Evolutionary conservation across 1,284 basidiomycete species (phyloP).

Genomic region (Amylostereum chailletii): DNA sequence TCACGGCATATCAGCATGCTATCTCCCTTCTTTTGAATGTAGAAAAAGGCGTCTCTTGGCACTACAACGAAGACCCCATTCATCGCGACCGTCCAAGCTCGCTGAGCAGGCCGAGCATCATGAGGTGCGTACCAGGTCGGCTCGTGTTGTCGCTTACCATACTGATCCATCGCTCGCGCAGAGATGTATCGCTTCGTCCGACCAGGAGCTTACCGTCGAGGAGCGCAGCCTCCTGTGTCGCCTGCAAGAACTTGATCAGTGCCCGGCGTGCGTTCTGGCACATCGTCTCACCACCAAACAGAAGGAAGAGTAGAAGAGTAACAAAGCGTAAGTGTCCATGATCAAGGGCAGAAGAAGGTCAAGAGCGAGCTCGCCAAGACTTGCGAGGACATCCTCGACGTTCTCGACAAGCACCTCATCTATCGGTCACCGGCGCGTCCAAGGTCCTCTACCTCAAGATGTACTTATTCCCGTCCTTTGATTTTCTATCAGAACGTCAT

Average conservation of each 20-base stretch:
- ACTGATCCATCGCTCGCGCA: slow-evolving; percentile 40
- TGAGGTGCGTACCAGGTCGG: slow-evolving; percentile 59
- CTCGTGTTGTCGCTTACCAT: slow-evolving; percentile 8
- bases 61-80: slow-evolving; percentile 76
- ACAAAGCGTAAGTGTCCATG: slow-evolving; percentile 96
- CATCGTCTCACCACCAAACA: slow-evolving; percentile 99
- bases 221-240: slow-evolving; percentile 99
- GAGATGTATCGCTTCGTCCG: slow-evolving; percentile 94
- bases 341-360: slow-evolving; percentile 99
- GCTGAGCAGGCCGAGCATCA: slow-evolving; percentile 98
- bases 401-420: slow-evolving; percentile 98
- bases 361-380: slow-evolving; percentile 98
- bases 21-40: too few relatives aligned
- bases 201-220: slow-evolving; percentile 98
- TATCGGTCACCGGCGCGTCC: slow-evolving; percentile 94
- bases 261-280: slow-evolving; percentile 98
- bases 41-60: too few relatives aligned
- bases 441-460: slow-evolving; percentile 99
- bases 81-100: slow-evolving; percentile 91
- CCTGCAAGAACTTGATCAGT: slow-evolving; percentile 99
- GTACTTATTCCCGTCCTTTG: slow-evolving; percentile 38
- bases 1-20: too few relatives aligned
- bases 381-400: slow-evolving; percentile 98
- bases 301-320: slow-evolving; percentile 99
- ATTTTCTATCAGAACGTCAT: slow-evolving; percentile 2